These are phyloP conservation scores for Starmerella sp. DNA, from an alignment of 805 yeast genomes.

Conservation along the genomic window DNA sequence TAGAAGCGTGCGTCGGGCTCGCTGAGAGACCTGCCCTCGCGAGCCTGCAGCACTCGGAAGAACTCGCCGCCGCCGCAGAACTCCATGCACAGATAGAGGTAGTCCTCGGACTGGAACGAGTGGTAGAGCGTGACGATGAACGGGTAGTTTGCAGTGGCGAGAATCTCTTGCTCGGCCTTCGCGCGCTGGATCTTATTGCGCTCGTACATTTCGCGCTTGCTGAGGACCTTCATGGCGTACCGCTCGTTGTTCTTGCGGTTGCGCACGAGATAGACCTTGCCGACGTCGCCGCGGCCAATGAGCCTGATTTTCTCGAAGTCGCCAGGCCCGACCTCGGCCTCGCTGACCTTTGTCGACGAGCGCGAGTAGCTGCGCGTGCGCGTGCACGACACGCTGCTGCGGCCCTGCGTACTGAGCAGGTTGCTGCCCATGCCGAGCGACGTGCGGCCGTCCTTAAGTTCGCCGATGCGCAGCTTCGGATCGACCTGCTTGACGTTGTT, in stretches of 20 bases:
- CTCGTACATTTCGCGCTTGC: slow-evolving; percentile 87
- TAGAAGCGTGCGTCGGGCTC: slow-evolving; percentile 88
- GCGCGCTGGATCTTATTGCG: slow-evolving; percentile 92
- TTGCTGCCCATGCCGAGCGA: slow-evolving; percentile 1
- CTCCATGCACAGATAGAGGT: slow-evolving; percentile 90
- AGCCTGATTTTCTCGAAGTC: slow-evolving; percentile 81
- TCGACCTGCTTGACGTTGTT: slow-evolving; percentile 36
- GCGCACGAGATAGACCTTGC: slow-evolving; percentile 84
- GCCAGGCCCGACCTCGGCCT: slow-evolving; percentile 72
- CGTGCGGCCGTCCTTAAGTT: background rate
- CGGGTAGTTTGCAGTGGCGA: slow-evolving; percentile 93
- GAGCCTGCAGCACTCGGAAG: slow-evolving; percentile 86
- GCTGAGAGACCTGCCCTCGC: slow-evolving; percentile 70
- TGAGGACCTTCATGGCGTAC: slow-evolving; percentile 86
- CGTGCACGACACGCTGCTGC: background rate
- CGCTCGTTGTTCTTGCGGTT: slow-evolving; percentile 64
- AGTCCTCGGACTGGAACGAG: slow-evolving; percentile 89
- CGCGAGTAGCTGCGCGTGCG: slow-evolving; percentile 53
- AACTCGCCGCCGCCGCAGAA: slow-evolving; percentile 99
- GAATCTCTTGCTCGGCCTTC: slow-evolving; percentile 89
- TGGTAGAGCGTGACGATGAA: slow-evolving; percentile 93
- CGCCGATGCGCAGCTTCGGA: slow-evolving; percentile 2
- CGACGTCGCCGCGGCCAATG: slow-evolving; percentile 97
- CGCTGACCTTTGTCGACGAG: slow-evolving; percentile 59
- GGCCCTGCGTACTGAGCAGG: background rate